Evolutionary conservation across 2,329 filamentous ascomycete genomes (phyloP), one percentile per base, ranked within the genome.

Genomic region (Arachnopeziza araneosa): DNA sequence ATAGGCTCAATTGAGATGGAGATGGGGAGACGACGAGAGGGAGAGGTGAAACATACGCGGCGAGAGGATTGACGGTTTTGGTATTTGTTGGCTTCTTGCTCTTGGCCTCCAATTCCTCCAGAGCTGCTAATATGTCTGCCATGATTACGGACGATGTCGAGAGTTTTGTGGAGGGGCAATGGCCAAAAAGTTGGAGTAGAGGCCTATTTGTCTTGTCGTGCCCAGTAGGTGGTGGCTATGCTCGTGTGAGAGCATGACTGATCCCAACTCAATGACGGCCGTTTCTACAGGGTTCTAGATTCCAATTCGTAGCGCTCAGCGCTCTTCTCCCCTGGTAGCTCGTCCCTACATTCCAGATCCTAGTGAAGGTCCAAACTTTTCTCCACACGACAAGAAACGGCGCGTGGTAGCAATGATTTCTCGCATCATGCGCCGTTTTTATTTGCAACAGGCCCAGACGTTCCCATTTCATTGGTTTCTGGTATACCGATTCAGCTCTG

Each of bases 51-150:
- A 44, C 36, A 44, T 44, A 44, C 36, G 36, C 5, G 21, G 44
- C 23, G 36, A 59, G 52, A 32, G 57, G 57, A 26, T 59, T 59
- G 23, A 36, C 22, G 24, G 50, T 51, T 21, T 59, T 59, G 30
- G 21, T 59, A 44, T 59, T 59, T 8, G 57, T 59, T 12, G 57
- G 57, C 21, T 59, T 59, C 52, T 55, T 59, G 23, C 51, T 30
- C 26, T 59, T 54, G 8, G 48, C 22, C 44, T 59, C 57, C 22
- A 59, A 48, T 24, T 55, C 52, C 22, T 54, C 57, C 19, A 59
- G 24, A 17, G 57, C 57, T 50, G 52, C 52, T 36, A 59, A 51
- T 2, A 59, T 59, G 26, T 59, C 56, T 50, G 51, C 52, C 52
- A 54, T 59, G 10, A 12, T 54, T 44, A 14, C 10, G 36, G 36